These are phyloP conservation scores for Verticillium klebahnii DNA, from an alignment of 2,329 filamentous ascomycete species.

Conservation along the genomic window DNA sequence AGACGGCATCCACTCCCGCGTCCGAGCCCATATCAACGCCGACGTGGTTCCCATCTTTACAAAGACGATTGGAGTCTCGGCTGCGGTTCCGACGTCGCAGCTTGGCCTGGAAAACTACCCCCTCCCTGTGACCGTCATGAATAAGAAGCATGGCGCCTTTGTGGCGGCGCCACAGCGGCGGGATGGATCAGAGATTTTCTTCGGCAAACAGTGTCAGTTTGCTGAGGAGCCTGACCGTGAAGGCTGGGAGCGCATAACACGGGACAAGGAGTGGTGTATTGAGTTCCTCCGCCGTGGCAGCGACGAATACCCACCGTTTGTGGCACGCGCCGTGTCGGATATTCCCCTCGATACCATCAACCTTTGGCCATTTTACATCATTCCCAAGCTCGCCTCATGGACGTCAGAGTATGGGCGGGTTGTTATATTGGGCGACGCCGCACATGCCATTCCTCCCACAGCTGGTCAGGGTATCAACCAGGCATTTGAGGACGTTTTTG, in stretches of 20 bases:
- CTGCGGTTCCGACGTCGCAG: constrained; percentile 28
- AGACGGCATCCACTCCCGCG: constrained; percentile 55
- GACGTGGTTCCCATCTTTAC: constrained; percentile 44
- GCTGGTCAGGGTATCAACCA: constrained; percentile 43
- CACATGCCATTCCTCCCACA: constrained; percentile 42
- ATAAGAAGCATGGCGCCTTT: constrained; percentile 37
- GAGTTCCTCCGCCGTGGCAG: constrained; percentile 27
- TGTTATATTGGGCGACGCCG: constrained; percentile 42
- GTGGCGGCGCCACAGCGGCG: constrained; percentile 41
- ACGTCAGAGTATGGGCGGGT: constrained; percentile 29
- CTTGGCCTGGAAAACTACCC: constrained; percentile 29
- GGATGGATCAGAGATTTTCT: constrained; percentile 32
- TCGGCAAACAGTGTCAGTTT: constrained; percentile 28
- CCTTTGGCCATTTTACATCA: constrained; percentile 44
- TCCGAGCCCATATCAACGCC: constrained; percentile 46
- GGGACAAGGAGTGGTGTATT: constrained; percentile 32
- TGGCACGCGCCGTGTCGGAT: constrained; percentile 24
- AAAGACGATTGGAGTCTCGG: constrained; percentile 36
- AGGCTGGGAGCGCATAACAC: constrained; percentile 35
- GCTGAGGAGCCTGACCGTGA: constrained; percentile 28
- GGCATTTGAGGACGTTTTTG: constrained; percentile 42
- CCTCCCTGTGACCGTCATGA: constrained; percentile 38
- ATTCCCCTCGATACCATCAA: constrained; percentile 30
- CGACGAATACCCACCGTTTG: constrained; percentile 29
- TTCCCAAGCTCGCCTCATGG: constrained; percentile 43